phyloP scores from a whole-genome alignment of 805 yeast genomes.

The Candida cerambycidarum region DNA sequence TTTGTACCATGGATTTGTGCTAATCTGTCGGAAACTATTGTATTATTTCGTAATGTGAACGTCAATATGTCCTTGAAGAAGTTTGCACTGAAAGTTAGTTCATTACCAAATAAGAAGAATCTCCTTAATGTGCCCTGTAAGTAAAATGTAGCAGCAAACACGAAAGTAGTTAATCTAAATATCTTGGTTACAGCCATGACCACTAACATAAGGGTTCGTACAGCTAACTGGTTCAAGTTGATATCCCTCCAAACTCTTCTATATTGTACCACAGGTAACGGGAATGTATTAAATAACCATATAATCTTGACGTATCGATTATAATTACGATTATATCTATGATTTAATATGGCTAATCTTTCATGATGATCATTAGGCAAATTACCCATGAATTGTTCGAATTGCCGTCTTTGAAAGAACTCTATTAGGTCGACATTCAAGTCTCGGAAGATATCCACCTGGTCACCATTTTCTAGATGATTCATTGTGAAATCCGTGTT shows the following conservation, averaged over 20 bases:
- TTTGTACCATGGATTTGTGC: not conserved
- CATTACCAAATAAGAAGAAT: conserved; percentile 25
- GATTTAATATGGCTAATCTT: conserved; percentile 14
- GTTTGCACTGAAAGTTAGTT: conserved; percentile 29
- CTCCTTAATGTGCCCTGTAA: conserved; percentile 19
- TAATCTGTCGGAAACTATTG: conserved; percentile 2
- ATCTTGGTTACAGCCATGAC: conserved; percentile 11
- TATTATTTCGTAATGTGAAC: conserved; percentile 18
- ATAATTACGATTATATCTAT: conserved; percentile 7
- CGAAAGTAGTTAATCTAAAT: conserved; percentile 18
- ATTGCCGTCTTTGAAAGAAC: conserved; percentile 5
- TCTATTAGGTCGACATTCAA: conserved; percentile 22
- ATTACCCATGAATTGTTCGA: conserved; percentile 13
- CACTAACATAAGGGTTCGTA: conserved; percentile 6
- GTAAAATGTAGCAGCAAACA: conserved; percentile 17
- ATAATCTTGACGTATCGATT: conserved; percentile 13
- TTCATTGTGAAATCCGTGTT: not conserved
- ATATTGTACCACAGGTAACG: conserved; percentile 22
- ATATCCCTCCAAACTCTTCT: conserved; percentile 18
- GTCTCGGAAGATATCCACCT: conserved; percentile 21
- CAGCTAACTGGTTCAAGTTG: conserved; percentile 3
- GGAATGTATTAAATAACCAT: conserved; percentile 19
- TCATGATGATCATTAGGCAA: conserved; percentile 15
- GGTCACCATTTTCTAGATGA: conserved; percentile 2
- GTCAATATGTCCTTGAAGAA: conserved; percentile 29